Percentiles rank a stretch among this genome's conserved stretches.
Evolutionary conservation across 257 asterid species (phyloP).

Genomic region (Henckelia pumila): DNA sequence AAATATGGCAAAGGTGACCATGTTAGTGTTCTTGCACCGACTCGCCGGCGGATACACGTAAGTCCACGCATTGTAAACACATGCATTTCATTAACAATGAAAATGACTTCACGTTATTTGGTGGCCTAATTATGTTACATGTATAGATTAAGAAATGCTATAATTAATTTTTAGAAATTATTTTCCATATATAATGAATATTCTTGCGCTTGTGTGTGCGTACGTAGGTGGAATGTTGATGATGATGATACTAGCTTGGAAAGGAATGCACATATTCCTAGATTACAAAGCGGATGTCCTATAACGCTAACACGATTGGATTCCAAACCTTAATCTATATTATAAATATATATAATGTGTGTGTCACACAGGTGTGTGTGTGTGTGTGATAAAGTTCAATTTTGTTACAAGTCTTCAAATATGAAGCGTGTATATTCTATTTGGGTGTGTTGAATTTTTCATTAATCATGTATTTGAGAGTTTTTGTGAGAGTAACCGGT

Average conservation of each 20-base stretch:
- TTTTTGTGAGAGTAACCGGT: too few species aligned
- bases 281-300: slow-evolving; percentile 62
- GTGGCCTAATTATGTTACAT: not conserved
- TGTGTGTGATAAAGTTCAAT: too few species aligned
- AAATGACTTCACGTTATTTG: not conserved
- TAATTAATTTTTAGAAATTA: too few species aligned
- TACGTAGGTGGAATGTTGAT: slow-evolving; percentile 59
- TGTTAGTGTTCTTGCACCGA: slow-evolving; percentile 53
- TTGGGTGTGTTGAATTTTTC: too few species aligned
- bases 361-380: too few species aligned
- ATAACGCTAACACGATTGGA: slow-evolving; percentile 41
- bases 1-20: slow-evolving; percentile 58
- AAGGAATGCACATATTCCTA: slow-evolving; percentile 51
- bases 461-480: too few species aligned
- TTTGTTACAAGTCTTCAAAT: too few species aligned
- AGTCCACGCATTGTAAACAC: slow-evolving; percentile 9
- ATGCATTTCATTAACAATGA: not conserved
- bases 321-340: too few species aligned
- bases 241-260: slow-evolving; percentile 51
- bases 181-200: not conserved
- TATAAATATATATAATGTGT: too few species aligned
- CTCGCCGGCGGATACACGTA: slow-evolving; percentile 52
- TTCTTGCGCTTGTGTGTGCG: not conserved
- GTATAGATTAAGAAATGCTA: too few species aligned
- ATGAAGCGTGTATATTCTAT: too few species aligned